A percentile compares a stretch with the other conserved stretches of the same genome.
These are phyloP conservation scores for Cyclocybe aegerita DNA, from an alignment of 768 basidiomycete species.

Conservation along the genomic window DNA sequence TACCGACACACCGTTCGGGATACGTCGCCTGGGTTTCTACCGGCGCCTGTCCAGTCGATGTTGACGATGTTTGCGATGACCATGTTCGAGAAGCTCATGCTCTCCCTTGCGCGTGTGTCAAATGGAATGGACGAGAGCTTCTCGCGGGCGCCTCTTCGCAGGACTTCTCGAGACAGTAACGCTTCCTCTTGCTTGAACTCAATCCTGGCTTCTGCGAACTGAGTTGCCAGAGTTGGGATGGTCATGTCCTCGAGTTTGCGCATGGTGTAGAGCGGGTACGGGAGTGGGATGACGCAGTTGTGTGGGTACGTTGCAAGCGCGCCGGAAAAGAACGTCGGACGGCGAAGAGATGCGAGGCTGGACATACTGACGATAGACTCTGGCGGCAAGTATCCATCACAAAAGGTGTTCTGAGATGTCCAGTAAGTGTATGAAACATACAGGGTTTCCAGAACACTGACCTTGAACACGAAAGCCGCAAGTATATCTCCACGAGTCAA, in stretches of 20 bases:
- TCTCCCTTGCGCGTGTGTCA: background rate
- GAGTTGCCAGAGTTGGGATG: background rate
- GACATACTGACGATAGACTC: background rate
- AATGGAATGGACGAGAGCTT: background rate
- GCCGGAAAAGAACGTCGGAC: background rate
- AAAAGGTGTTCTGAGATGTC: background rate
- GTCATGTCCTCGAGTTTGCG: background rate
- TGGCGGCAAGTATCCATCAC: background rate
- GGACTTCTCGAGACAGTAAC: background rate
- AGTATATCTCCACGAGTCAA: background rate
- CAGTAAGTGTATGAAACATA: background rate
- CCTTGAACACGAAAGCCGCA: background rate
- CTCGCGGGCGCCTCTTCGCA: background rate
- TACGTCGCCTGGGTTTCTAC: background rate
- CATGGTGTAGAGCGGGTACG: background rate
- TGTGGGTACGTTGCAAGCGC: background rate
- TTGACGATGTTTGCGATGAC: constrained; percentile 1
- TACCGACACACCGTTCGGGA: background rate
- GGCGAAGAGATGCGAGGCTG: constrained; percentile 2
- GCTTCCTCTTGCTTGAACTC: background rate
- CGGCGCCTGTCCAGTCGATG: constrained; percentile 1
- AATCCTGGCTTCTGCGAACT: background rate
- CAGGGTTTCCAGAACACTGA: background rate
- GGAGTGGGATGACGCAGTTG: constrained; percentile 1
- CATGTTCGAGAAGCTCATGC: background rate